Base-by-base conservation (phyloP, 2,329 filamentous ascomycete genomes). In the Scleromitrula shiraiana region DNA sequence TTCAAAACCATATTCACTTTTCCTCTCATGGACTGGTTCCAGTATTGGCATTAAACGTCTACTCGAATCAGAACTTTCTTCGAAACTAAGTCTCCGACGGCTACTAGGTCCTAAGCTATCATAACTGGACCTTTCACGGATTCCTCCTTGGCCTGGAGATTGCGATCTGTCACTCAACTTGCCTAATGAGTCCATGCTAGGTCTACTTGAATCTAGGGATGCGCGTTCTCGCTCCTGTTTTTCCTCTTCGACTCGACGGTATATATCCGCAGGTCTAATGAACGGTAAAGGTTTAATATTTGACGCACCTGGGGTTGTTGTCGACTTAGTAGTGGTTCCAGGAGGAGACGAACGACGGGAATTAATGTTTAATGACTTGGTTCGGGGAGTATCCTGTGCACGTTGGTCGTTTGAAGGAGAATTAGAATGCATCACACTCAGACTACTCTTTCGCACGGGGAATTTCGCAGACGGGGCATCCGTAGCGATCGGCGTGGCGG, bases 221-320 rank as follows among this genome's bases (percentile, higher is more conserved):
- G 72, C 71, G 30, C 74, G 68, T 55, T 86, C 83, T 55, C 85
- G 82, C 43, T 78, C 77, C 30, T 42, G 36, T 45, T 72, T 74
- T 54, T 86, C 83, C 55, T 87, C 82, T 44, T 78, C 78, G 63
- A 83, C 73, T 5, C 83, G 78, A 59, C 77, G 83, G 63, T 91
- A 90, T 35, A 90, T 83, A 56, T 94, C 87, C 10, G 83, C 77
- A 2, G 88, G 85, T 30, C 85, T 75, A 48, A 88, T 73, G 55
- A 91, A 82, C 0, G 81, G 75, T 17, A 78, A 66, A 1, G 77
- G 63, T 56, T 81, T 82, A 41, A 67, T 62, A 19, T 81, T 81
- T 41, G 29, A 47, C 44, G 29, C 44, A 41, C 68, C 62, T 23
- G 56, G 44, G n/a, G 66, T 66, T 42, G 62, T 56, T 24, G 66